Base-by-base conservation (phyloP, 495 filamentous ascomycete genomes). In the Penicillium odoratum region DNA sequence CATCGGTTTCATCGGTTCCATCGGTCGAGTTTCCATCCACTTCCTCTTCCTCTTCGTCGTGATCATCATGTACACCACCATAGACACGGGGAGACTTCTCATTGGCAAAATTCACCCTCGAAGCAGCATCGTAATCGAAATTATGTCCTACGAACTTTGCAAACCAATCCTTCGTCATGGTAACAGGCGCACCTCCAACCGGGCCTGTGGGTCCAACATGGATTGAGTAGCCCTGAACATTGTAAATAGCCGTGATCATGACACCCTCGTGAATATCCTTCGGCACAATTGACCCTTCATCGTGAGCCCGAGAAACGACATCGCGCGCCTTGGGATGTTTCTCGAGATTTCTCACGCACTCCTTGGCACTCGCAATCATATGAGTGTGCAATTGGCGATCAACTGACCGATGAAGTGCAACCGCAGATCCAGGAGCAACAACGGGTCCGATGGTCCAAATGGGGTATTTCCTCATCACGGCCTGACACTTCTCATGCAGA, bases 381-480 rank as follows among this genome's bases (percentile, higher is more conserved):
- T 60, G 57, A 1, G 38, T 6, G 4, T 10, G 33, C 36, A 60
- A 9, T 44, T 66, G 64, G 25, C 64, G 64, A n/a, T 53, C 53
- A 5, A 61, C 29, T 2, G 18, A 45, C 18, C 49, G 63, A 8
- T 28, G 7, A 1, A 51, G 36, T 0, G 2, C 33, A 7, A 61
- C 52, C 2, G 61, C 61, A 13, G 61, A 54, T 8, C 34, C 57
- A 29, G 64, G 64, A 7, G 64, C 64, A 5, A 67, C 38, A 8
- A 67, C 61, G 3, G 56, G 55, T 0, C 64, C 61, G 49, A 64
- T 29, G 5, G 61, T 59, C 61, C 61, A 67, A 7, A 50, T 51
- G 0, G 64, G 61, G 7, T 44, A 49, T 0, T 3, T 3, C 16
- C 40, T 52, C 18, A 33, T 30, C 3, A 33, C 6, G 10, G 9